phyloP scores from a whole-genome alignment of 768 basidiomycete genomes.

The Rhodocollybia butyracea region DNA sequence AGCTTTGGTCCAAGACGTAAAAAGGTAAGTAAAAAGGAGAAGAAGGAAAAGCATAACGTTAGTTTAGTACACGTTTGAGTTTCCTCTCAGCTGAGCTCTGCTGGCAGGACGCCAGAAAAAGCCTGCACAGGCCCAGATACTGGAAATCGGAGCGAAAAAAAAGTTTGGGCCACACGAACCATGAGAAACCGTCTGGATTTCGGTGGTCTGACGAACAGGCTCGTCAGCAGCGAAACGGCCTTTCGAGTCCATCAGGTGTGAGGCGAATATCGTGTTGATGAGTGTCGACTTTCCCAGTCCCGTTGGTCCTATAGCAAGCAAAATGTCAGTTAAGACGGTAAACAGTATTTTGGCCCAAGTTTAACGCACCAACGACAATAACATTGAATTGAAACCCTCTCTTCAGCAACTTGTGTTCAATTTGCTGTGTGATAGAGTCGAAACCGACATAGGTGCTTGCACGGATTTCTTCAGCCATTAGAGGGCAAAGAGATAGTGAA shows the following conservation, averaged over 20 bases:
- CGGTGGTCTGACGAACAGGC: slow-evolving; percentile 91
- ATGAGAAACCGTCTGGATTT: slow-evolving; percentile 94
- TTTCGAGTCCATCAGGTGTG: slow-evolving; percentile 97
- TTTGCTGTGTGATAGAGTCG: slow-evolving; percentile 95
- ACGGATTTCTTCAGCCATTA: slow-evolving; percentile 70
- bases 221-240: slow-evolving; percentile 87
- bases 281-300: slow-evolving; percentile 98
- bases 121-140: too few relatives aligned
- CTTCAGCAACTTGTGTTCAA: slow-evolving; percentile 98
- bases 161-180: slow-evolving; percentile 47
- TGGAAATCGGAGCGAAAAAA: too few relatives aligned
- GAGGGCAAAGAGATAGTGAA: background rate
- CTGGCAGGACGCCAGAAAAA: background rate
- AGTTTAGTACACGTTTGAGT: background rate
- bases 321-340: background rate
- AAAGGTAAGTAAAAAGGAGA: background rate
- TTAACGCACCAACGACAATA: slow-evolving; percentile 84
- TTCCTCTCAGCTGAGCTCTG: background rate
- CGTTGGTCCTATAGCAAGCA: slow-evolving; percentile 70
- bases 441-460: slow-evolving; percentile 95
- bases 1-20: background rate
- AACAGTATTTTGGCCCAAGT: background rate
- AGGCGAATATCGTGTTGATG: slow-evolving; percentile 99
- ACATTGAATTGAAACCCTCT: slow-evolving; percentile 99
- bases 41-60: slow-evolving; percentile 1